phyloP scores from a whole-genome alignment of 352 stramenopile genomes.

The Phytophthora pistaciae region DNA sequence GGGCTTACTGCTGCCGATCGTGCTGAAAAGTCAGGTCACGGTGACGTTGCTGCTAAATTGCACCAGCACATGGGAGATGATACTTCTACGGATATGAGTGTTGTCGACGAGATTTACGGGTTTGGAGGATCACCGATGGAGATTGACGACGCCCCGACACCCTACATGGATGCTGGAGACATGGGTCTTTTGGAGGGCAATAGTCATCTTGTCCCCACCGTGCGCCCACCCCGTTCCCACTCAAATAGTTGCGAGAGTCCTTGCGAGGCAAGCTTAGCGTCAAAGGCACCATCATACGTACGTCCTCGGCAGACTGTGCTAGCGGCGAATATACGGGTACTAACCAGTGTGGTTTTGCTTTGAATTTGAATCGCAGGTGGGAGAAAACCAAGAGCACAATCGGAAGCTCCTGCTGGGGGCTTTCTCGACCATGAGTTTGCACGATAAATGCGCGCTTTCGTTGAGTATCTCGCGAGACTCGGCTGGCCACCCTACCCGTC shows the following conservation, averaged over 20 bases:
- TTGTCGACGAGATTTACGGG: constrained; percentile 33
- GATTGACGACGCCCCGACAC: constrained; percentile 53
- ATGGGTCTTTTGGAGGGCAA: constrained; percentile 43
- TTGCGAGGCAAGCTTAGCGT: constrained; percentile 26
- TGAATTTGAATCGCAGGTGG: constrained; percentile 41
- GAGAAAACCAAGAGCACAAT: constrained; percentile 86
- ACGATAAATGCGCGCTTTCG: constrained; percentile 88
- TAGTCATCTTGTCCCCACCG: not conserved
- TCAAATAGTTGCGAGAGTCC: constrained; percentile 44
- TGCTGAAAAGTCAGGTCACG: constrained; percentile 79
- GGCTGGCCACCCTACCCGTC: constrained; percentile 35
- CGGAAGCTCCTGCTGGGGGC: constrained; percentile 83
- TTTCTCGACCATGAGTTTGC: constrained; percentile 91
- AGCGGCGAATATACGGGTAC: not conserved
- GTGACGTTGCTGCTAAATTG: constrained; percentile 55
- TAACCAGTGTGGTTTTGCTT: constrained; percentile 6
- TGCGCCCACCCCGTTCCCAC: constrained; percentile 28
- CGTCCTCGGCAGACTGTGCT: constrained; percentile 23
- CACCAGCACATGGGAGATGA: constrained; percentile 49
- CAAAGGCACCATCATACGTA: constrained; percentile 63
- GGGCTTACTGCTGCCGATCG: constrained; percentile 77
- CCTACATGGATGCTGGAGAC: constrained; percentile 48
- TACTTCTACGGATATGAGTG: constrained; percentile 7
- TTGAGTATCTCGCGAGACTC: constrained; percentile 81
- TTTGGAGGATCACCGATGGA: constrained; percentile 55